Conservation (phyloP, 2,329 filamentous ascomycete species). For the Colletotrichum musae region DNA sequence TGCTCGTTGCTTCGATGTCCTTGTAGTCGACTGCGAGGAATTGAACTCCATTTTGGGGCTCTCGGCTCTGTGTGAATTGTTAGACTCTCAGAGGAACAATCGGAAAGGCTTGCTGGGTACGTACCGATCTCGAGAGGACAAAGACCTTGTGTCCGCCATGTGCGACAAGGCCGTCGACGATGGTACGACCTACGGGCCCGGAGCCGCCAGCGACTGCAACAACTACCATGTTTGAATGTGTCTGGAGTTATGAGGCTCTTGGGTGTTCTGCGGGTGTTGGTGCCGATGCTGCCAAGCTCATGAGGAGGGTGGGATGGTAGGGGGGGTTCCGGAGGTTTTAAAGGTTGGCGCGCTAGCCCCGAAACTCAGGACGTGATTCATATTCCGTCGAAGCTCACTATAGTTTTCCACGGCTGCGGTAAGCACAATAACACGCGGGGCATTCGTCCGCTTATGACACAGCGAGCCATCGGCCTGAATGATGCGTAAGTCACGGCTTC, state of each 20-base stretch:
- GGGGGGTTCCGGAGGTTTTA: not conserved
- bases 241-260: not conserved
- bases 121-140: constrained; percentile 57
- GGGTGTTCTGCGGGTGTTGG: too few species aligned
- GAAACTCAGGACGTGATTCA: not conserved
- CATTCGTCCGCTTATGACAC: too few species aligned
- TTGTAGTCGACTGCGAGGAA: constrained; percentile 48
- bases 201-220: constrained; percentile 63
- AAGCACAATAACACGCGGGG: too few species aligned
- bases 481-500: too few species aligned
- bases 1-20: constrained; percentile 42
- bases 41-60: not conserved
- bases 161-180: constrained; percentile 59
- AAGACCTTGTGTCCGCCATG: constrained; percentile 54
- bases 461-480: too few species aligned
- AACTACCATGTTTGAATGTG: constrained; percentile 38
- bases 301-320: not conserved
- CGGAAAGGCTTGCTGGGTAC: not conserved
- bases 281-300: not conserved
- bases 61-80: not conserved
- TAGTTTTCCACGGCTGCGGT: not conserved
- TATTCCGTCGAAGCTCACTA: not conserved
- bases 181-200: constrained; percentile 60
- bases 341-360: not conserved
- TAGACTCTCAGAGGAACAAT: constrained; percentile 49